Base-by-base conservation (phyloP, 306 rosid species). In the Acacia acuminata region DNA sequence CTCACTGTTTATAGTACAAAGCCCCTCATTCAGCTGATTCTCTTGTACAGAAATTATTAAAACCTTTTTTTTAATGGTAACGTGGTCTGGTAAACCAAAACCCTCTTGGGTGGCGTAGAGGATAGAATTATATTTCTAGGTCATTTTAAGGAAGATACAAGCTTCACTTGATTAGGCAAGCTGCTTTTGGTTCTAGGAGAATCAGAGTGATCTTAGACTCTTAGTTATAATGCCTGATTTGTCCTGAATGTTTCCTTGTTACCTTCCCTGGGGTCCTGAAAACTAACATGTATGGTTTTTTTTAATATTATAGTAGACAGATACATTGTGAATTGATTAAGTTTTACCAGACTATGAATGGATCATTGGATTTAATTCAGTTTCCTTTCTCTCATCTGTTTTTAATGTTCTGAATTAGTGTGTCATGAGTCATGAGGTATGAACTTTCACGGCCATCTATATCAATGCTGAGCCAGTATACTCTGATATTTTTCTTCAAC, bases 71-170 rank as follows among this genome's bases (percentile, higher is more conserved):
- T 71, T 12, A 13, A n/a, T 8, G 13, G 44, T 77, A 69, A 44
- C 34, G 38, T 72, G 38, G 30, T 24, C 30, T 8, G 22, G 42
- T 36, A 9, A 68, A 16, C 5, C n/a, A 17, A 45, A 30, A 71
- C 53, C 25, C 65, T 79, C 20, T 30, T 36, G 58, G 71, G 24
- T n/a, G n/a, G 11, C 47, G 24, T 15, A 48, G 9, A 3, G 64
- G 42, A 13, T 5, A 61, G 20, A 25, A 17, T 7, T 19, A 7
- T 5, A 25, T 32, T 32, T 47, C 9, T 43, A 10, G 14, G 61
- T 64, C 78, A 80, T 76, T 60, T 42, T 61, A 58, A 20, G 60
- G 38, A 80, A 80, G 38, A 69, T 20, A 71, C 63, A 43, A 20
- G 24, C 47, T 55, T 16, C 34, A 44, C 40, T 71, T 32, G 5